Base-by-base conservation (phyloP, 345 rosid species). In the Erodium maritimum region DNA sequence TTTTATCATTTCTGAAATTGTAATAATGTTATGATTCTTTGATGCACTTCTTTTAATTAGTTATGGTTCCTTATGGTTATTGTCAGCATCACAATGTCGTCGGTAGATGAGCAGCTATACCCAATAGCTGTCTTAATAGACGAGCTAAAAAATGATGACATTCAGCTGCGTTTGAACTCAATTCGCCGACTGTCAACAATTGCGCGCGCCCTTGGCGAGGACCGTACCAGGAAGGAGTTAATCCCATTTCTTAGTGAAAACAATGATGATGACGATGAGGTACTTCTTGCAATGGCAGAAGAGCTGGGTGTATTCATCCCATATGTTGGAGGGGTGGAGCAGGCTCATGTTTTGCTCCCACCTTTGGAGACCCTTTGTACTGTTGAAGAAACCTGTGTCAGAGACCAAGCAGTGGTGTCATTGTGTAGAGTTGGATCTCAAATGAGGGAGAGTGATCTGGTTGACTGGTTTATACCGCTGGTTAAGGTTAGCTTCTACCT, bases 201-300 rank as follows among this genome's bases (percentile, higher is more conserved):
- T 45, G 96, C 96, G 2, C 93, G 93, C 50, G 98, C 98, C 17
- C 96, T 91, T 50, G 96, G 98, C 19, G 98, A 91, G 73, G 98
- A 91, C 56, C 77, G 95, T 55, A 88, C 96, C 0, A 76, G 98
- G 58, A 91, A 84, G 78, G 98, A 91, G 65, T 65, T 91, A 50
- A 86, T 91, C 57, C 98, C 98, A 0, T 91, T 91, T 64, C 64
- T 88, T 61, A 81, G 93, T 19, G 98, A 91, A 74, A 91, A 88
- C 76, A 91, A 88, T 67, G 98, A 91, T 3, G 96, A 91, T 42
- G 96, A 91, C 22, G 95, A 91, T 19, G 98, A 91, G 79, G 98
- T 91, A 24, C 98, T 88, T 64, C 96, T 86, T 67, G 96, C 96
- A 2, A 82, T 88, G 86, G 90, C 98, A 7, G 98, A 84, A 63